Conservation (phyloP, 1,284 basidiomycete species). For the Exobasidium cylindrosporum region DNA sequence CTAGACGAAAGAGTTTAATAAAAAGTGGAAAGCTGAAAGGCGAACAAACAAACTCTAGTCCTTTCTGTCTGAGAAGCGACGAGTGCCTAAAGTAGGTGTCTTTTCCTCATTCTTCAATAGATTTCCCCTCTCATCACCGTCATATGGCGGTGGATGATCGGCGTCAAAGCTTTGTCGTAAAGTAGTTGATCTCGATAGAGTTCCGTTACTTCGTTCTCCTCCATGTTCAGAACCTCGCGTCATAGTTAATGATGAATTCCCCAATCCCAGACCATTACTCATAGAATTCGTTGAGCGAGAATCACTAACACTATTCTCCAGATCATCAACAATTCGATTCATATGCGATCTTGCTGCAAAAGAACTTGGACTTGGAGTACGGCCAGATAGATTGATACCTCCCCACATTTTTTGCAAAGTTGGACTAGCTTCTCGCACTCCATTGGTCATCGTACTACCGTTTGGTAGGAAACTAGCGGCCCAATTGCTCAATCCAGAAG, state of each 20-base stretch:
- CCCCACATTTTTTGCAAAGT: conserved; percentile 8
- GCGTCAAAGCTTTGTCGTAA: neutral
- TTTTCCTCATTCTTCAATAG: neutral
- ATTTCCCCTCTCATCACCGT: too few relatives aligned
- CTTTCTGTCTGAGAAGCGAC: neutral
- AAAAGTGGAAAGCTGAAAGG: too few relatives aligned
- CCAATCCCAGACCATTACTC: neutral
- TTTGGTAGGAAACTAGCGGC: conserved; percentile 1
- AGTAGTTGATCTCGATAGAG: neutral
- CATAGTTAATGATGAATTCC: neutral
- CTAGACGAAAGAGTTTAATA: too few relatives aligned
- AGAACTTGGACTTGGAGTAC: conserved; percentile 8
- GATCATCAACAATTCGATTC: neutral
- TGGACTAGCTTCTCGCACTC: neutral
- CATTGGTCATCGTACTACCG: neutral
- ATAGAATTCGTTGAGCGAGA: too few relatives aligned
- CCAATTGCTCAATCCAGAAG: neutral
- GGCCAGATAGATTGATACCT: neutral
- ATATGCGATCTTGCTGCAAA: neutral
- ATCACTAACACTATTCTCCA: neutral
- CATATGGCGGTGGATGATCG: neutral
- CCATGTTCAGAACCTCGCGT: neutral
- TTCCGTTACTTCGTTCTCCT: neutral
- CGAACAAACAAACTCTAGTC: too few relatives aligned
- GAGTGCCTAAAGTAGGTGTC: neutral